Evolutionary conservation across 345 rosid genomes (phyloP), one percentile per base, ranked within the genome.

Genomic region (Lepidium sativum): DNA sequence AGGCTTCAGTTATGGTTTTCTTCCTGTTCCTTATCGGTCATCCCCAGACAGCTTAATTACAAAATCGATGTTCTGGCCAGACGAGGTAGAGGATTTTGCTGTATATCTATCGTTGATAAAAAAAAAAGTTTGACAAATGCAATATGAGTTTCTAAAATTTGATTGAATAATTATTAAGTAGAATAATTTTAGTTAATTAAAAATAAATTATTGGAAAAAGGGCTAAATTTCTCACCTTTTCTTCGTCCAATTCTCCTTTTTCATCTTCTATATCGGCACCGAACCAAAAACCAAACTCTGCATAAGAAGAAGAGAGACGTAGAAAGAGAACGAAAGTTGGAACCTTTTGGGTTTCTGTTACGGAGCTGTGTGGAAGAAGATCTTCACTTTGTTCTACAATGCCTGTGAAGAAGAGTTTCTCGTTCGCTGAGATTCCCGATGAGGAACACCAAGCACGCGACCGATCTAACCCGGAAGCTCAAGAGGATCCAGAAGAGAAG

Each of bases 391-490:
- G 16, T 55, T 15, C 44, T 33, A 58, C 67, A 86, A 91, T 91
- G 96, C 83, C 98, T 56, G 79, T 89, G 32, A 83, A 81, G 69
- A 81, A 82, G 74, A 80, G 83, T 61, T 63, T 72, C 48, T 41
- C 80, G 25, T 54, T 75, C 51, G 61, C 82, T 35, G 92, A 83
- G 60, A 82, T 77, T 78, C 78, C 74, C 34, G 64, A 58, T 41
- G 62, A 41, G 77, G 74, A 69, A 50, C 55, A 45, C 18, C 81
- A 55, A 54, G 80, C 44, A 18, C 66, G 12, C 52, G 65, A 48
- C 59, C 54, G 70, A 71, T 71, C 64, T 31, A 27, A 17, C 39
- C 65, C 69, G 2, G 44, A 54, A 41, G 52, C 53, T 32, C 14
- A 9, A 71, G 32, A 55, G 45, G 75, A 71, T 71, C 75, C n/a